Base-by-base conservation (phyloP, 1,139 yeast species). In the Suhomyces coccinellae region DNA sequence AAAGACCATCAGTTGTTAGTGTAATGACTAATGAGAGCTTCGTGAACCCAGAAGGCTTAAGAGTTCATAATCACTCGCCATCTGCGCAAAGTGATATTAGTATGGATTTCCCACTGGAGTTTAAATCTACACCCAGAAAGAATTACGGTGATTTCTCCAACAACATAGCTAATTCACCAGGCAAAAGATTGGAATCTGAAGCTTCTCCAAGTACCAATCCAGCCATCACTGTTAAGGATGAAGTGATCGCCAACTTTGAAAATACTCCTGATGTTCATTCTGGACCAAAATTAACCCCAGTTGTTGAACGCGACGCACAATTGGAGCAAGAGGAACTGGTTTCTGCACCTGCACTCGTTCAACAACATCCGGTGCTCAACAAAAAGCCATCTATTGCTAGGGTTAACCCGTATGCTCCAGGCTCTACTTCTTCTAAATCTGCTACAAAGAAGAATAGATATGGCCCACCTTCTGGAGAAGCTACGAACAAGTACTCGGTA, bases 371-470 rank as follows among this genome's bases (percentile, higher is more conserved):
- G 15, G 33, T 45, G 5, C 42, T 46, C 8, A 34, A 47, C 5
- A 43, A 41, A 9, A 49, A 43, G 33, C 37, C 52, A 5, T 30
- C 39, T 10, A 12, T 12, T 11, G 32, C 43, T 9, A 61, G 56
- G 43, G 52, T 52, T n/a, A 71, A 72, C 46, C 77, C 78, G 26
- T 72, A 73, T 53, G 77, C 77, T 2, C 77, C 79, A 13, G 62
- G 65, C 3, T 55, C 53, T 1, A 30, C 50, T 12, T 11, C 36
- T 27, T 14, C 44, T 17, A 48, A 17, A 30, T 27, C 39, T 6
- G 26, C 46, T 10, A 29, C 57, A 10, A 56, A 53, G 37, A 57
- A 51, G 41, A 63, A 47, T 47, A 64, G 54, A 40, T 67, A 67
- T 44, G 71, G 71, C 1, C 71, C 72, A 8, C 55, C 64, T 11